phyloP scores from a whole-genome alignment of 1,284 basidiomycete species.

The Fomes fomentarius region DNA sequence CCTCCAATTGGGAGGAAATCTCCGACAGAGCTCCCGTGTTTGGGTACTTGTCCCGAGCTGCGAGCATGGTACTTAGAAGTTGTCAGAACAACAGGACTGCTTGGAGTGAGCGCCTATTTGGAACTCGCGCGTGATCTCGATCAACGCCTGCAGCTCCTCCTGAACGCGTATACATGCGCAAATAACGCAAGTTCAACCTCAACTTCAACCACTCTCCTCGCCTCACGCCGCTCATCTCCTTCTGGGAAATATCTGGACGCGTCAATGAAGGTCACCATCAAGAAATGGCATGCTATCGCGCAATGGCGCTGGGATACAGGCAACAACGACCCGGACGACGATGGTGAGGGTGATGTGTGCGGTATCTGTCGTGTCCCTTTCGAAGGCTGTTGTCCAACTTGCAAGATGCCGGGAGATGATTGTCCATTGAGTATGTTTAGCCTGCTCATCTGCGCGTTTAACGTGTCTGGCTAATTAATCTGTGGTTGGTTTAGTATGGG shows the following conservation, averaged over 20 bases:
- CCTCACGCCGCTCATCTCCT: not conserved
- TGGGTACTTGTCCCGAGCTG: no score
- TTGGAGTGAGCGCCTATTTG: no score
- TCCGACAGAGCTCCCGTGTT: no score
- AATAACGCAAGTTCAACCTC: constrained; percentile 20
- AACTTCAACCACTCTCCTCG: constrained; percentile 4
- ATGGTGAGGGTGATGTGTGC: constrained; percentile 77
- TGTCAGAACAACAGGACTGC: no score
- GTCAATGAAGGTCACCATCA: constrained; percentile 78
- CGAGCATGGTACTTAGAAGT: no score
- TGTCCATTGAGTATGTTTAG: constrained; percentile 84
- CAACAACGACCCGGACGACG: constrained; percentile 38
- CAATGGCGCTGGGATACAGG: constrained; percentile 87
- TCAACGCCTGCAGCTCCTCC: no score
- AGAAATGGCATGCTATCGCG: constrained; percentile 84
- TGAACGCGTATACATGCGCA: constrained; percentile 25
- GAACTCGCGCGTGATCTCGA: constrained; percentile 15
- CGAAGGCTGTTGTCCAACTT: constrained; percentile 91
- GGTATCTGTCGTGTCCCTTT: constrained; percentile 92
- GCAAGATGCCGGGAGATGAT: constrained; percentile 95
- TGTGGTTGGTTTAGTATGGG: constrained; percentile 74
- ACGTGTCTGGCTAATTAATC: not conserved
- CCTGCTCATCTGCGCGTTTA: not conserved
- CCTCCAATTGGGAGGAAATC: no score
- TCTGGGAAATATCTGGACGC: not conserved